These are phyloP conservation scores for Myxozyma vanderwaltii DNA, from an alignment of 805 yeast species.

Conservation along the genomic window DNA sequence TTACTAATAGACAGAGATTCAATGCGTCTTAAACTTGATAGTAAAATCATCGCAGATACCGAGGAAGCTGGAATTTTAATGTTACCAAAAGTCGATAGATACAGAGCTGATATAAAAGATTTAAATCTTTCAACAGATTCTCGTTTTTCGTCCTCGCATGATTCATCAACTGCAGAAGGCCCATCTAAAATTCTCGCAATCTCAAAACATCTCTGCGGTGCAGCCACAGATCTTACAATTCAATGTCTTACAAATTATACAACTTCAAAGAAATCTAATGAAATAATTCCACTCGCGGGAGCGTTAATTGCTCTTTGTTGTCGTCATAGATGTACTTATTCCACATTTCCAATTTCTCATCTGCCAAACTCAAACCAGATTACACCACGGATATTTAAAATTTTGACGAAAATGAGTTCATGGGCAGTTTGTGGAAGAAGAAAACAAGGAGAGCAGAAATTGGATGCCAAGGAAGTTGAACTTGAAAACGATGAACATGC, in stretches of 20 bases:
- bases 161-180: constrained; percentile 34
- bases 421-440: constrained; percentile 85
- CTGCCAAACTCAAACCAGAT: constrained; percentile 34
- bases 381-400: constrained; percentile 41
- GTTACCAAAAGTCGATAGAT: constrained; percentile 50
- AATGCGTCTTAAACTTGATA: constrained; percentile 76
- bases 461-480: background rate
- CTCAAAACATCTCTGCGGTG: constrained; percentile 91
- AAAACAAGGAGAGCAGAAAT: constrained; percentile 33
- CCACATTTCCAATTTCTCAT: constrained; percentile 51
- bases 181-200: constrained; percentile 50
- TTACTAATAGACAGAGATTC: constrained; percentile 75
- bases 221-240: constrained; percentile 85
- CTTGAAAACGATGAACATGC: constrained; percentile 1
- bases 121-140: constrained; percentile 55
- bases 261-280: background rate
- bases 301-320: constrained; percentile 90
- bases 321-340: constrained; percentile 74
- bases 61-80: constrained; percentile 26
- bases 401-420: constrained; percentile 66
- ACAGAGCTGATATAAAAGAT: constrained; percentile 81
- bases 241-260: constrained; percentile 54
- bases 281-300: constrained; percentile 45
- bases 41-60: constrained; percentile 49
- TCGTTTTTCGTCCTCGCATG: background rate